Base-by-base conservation (phyloP, 164 flowering plant genomes). In the Nymphaea colorata region DNA sequence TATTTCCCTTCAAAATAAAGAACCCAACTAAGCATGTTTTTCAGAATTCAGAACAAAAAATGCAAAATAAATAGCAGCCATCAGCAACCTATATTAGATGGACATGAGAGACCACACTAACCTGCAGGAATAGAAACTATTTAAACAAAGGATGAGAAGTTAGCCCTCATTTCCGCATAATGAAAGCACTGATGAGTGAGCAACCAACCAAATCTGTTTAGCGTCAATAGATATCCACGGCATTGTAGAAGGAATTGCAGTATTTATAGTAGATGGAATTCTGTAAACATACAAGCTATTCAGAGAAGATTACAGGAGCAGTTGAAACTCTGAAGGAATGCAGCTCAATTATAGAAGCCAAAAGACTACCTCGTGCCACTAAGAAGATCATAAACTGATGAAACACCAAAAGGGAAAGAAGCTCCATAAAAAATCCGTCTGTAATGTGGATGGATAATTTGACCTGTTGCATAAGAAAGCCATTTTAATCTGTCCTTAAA, bases 211-310 rank as follows among this genome's bases (percentile, higher is more conserved):
- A 70, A 84, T 89, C 65, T 86, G 87, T 68, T 68, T 82, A 70
- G 14, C 74, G 4, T 85, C 73, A 44, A 93, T 72, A 7, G 44
- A 75, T 70, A 84, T 77, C 98, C 97, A 93, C 44, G 94, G 98
- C 81, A 87, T 62, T 65, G 75, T 75, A 12, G 84, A 47, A 68
- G 93, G 90, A 64, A 79, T 76, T 61, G 72, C 64, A 44, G 82
- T 66, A 10, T 70, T 75, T 62, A 78, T 61, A 42, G 83, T 36
- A 17, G 73, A 71, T 6, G 85, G 78, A 15, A 85, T 74, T 67
- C 96, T 93, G 87, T 51, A 77, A 43, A 70, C 41, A 5, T 17
- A 17, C 55, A 60, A 55, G 43, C 42, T 41, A 70, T 68, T 25
- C 18, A 42, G 43, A 10, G 53, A 42, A 6, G 11, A 15, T 2